Conservation (phyloP, 352 stramenopile genomes). For the Phytophthora rubi region DNA sequence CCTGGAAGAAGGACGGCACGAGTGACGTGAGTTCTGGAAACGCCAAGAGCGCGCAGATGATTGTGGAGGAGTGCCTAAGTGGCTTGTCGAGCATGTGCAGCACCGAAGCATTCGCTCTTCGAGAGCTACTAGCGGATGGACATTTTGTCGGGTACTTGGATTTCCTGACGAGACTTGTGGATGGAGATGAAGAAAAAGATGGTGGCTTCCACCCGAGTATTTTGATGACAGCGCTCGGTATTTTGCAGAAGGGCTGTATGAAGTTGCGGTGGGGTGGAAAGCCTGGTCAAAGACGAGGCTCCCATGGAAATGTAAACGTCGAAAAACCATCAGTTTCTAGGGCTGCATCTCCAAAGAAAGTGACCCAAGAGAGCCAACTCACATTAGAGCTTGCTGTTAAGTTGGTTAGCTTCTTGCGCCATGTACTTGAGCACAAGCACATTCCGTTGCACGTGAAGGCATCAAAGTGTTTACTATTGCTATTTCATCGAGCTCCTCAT, state of each 20-base stretch:
- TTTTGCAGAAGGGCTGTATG: slow-evolving; percentile 79
- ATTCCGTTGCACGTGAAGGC: slow-evolving; percentile 65
- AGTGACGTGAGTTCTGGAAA: slow-evolving; percentile 6
- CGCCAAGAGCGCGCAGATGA: slow-evolving; percentile 56
- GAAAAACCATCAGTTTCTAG: slow-evolving; percentile 12
- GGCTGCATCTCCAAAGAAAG: slow-evolving; percentile 21
- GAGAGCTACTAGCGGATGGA: slow-evolving; percentile 48
- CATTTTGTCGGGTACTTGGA: slow-evolving; percentile 62
- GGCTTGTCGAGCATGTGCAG: slow-evolving; percentile 73
- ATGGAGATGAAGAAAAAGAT: slow-evolving; percentile 33
- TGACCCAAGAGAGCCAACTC: slow-evolving; percentile 33
- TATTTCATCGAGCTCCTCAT: slow-evolving; percentile 57
- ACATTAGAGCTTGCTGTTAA: slow-evolving; percentile 50
- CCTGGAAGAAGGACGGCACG: slow-evolving; percentile 35
- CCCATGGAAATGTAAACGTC: slow-evolving; percentile 1
- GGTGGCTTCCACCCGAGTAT: slow-evolving; percentile 67
- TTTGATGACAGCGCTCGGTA: slow-evolving; percentile 60
- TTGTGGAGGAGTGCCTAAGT: slow-evolving; percentile 84
- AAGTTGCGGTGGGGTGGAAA: slow-evolving; percentile 65
- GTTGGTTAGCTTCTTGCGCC: slow-evolving; percentile 53
- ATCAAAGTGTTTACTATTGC: slow-evolving; percentile 70
- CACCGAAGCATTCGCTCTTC: slow-evolving; percentile 58
- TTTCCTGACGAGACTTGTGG: slow-evolving; percentile 54
- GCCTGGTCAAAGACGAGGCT: slow-evolving; percentile 11
- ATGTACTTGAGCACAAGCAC: slow-evolving; percentile 64